Evolutionary conservation across 306 rosid species (phyloP).

Genomic region (Quercus cerris): DNA sequence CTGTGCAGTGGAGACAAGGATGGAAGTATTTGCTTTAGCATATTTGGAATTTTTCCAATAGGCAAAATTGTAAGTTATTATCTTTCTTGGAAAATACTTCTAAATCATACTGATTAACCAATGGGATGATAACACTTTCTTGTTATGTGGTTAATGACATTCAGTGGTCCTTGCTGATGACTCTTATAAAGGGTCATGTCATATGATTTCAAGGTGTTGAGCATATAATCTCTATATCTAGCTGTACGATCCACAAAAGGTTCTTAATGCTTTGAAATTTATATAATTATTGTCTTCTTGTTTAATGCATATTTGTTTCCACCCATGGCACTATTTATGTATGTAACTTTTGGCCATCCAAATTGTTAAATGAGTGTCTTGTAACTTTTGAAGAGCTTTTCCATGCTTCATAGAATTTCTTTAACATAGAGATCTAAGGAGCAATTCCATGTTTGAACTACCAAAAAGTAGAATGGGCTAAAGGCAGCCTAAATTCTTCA

Average conservation of each 20-base stretch:
- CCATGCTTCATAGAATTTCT: background rate
- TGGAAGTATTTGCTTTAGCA: slow-evolving; percentile 85
- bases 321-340: background rate
- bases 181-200: background rate
- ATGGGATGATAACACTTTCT: slow-evolving; percentile 8
- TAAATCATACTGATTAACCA: slow-evolving; percentile 9
- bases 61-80: slow-evolving; percentile 73
- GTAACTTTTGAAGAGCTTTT: background rate
- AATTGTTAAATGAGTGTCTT: background rate
- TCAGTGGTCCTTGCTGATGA: background rate
- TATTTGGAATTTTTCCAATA: slow-evolving; percentile 89
- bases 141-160: slow-evolving; percentile 3
- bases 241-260: background rate
- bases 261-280: too few relatives aligned
- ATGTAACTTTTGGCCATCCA: background rate
- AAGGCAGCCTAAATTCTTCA: too few relatives aligned
- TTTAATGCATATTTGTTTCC: background rate
- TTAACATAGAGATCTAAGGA: background rate
- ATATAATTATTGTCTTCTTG: background rate
- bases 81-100: slow-evolving; percentile 9
- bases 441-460: background rate
- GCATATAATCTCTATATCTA: background rate
- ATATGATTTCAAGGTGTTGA: background rate
- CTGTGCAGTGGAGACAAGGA: slow-evolving; percentile 91
- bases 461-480: too few relatives aligned